Evolutionary conservation across 1,284 basidiomycete species (phyloP).

Genomic region (Leucocoprinus gongylophorus): DNA sequence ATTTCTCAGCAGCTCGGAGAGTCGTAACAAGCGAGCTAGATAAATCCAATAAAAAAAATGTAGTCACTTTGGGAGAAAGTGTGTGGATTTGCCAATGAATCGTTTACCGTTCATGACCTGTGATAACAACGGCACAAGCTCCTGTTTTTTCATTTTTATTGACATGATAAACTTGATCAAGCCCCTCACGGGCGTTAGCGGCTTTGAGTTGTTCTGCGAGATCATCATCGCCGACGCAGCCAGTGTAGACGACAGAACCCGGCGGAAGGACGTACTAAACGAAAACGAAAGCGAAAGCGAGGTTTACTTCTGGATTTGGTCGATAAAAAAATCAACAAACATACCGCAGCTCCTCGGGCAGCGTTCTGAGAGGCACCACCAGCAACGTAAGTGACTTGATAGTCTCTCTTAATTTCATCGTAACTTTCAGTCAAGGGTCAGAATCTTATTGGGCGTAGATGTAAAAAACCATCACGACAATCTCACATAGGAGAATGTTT

Average conservation of each 20-base stretch:
- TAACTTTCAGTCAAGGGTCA: constrained; percentile 48
- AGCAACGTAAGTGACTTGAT: constrained; percentile 86
- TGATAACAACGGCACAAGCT: constrained; percentile 95
- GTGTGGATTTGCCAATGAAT: neutral
- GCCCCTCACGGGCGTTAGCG: constrained; percentile 93
- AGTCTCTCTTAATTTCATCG: constrained; percentile 76
- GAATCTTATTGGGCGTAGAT: no score
- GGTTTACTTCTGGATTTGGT: no score
- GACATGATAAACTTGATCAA: constrained; percentile 87
- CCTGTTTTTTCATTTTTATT: constrained; percentile 86
- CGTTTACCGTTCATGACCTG: constrained; percentile 78
- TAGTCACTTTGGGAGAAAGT: neutral
- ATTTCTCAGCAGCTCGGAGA: constrained; percentile 86
- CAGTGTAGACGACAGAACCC: constrained; percentile 92
- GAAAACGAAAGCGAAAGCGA: no score
- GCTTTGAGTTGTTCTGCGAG: constrained; percentile 84
- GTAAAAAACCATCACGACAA: neutral
- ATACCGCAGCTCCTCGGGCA: constrained; percentile 87
- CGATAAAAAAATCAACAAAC: neutral
- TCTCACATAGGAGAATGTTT: constrained; percentile 81
- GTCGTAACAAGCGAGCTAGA: constrained; percentile 84
- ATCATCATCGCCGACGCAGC: constrained; percentile 90
- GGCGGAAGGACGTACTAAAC: constrained; percentile 81
- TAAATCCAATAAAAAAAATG: neutral
- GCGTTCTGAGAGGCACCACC: constrained; percentile 97